Conservation (phyloP, 108 stramenopile genomes). For the Cyclotella baltica region DNA sequence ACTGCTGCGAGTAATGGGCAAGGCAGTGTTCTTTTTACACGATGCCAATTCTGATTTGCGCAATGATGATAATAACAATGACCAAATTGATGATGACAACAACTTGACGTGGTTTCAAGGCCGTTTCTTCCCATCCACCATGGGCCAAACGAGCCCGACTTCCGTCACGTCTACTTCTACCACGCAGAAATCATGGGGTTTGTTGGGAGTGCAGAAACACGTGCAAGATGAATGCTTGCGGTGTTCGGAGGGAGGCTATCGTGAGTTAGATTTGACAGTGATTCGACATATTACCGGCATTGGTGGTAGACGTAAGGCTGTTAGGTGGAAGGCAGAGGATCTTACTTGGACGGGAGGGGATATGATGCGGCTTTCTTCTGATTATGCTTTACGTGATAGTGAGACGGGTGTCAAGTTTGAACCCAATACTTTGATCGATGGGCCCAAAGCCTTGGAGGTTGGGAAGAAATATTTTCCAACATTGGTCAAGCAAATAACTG, state of each 20-base stretch:
- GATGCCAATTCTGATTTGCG: conserved; percentile 46
- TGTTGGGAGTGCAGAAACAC: conserved; percentile 66
- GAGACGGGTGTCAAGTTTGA: conserved; percentile 40
- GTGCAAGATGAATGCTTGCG: conserved; percentile 79
- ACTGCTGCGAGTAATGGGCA: conserved; percentile 38
- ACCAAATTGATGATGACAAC: not conserved
- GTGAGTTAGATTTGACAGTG: conserved; percentile 63
- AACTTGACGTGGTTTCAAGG: conserved; percentile 73
- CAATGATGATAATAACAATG: not conserved
- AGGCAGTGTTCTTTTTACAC: conserved; percentile 72
- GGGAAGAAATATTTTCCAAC: conserved; percentile 43
- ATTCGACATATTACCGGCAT: conserved; percentile 15
- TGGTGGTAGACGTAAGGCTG: not conserved
- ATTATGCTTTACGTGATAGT: not conserved
- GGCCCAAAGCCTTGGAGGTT: conserved; percentile 20
- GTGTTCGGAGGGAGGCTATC: conserved; percentile 81
- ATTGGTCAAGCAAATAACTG: conserved; percentile 20
- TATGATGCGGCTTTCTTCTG: conserved; percentile 64
- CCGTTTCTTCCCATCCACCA: conserved; percentile 59
- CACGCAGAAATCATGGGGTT: conserved; percentile 61
- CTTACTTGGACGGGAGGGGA: conserved; percentile 79
- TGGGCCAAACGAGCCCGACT: not conserved
- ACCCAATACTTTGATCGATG: conserved; percentile 30
- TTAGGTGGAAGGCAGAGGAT: conserved; percentile 23
- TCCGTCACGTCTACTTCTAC: conserved; percentile 9